Base-by-base conservation (phyloP, 2,329 filamentous ascomycete genomes). In the Fusarium protoensiforme region DNA sequence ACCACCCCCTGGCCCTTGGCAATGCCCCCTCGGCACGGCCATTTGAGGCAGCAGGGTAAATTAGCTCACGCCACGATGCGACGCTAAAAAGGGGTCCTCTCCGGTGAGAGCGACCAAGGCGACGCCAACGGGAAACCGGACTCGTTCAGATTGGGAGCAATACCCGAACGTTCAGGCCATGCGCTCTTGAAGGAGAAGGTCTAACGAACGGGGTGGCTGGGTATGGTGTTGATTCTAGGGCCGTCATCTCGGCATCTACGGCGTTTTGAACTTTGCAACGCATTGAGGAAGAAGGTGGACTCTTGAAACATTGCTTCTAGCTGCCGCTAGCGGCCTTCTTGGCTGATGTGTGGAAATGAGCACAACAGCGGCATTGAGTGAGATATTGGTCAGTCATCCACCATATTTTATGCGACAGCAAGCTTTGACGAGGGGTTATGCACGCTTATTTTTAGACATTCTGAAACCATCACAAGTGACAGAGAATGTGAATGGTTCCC, bases 31-130 rank as follows among this genome's bases (percentile, higher is more conserved):
- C 61, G 38, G 65, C 43, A 43, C 16, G 61, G 61, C 64, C 71
- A 61, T 51, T 68, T 77, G 51, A 43, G 68, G 16, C n/a, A 65
- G 51, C 54, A 27, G 43, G 43, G 61, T 31, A 56, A 56, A 46
- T 61, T 77, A 76, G 75, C 72, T 71, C 75, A 75, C 73, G 69
- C 75, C 74, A 77, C 64, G 24, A 60, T 38, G 16, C 53, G 59
- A 48, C 68, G 65, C 69, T 77, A 77, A 67, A 65, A 58, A 54
- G 75, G 72, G 66, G 43, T 46, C 56, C 43, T 60, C 41, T 60
- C 64, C 61, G 67, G 64, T 65, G 67, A 65, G 53, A 41, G 41
- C 63, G 41, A 64, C 43, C 14, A 58, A 24, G 20, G 48, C 57
- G 36, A 53, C 64, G 59, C 58, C 65, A 54, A 65, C 24, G 11